Conservation (phyloP, 2,329 filamentous ascomycete genomes). For the Phoma sp. region DNA sequence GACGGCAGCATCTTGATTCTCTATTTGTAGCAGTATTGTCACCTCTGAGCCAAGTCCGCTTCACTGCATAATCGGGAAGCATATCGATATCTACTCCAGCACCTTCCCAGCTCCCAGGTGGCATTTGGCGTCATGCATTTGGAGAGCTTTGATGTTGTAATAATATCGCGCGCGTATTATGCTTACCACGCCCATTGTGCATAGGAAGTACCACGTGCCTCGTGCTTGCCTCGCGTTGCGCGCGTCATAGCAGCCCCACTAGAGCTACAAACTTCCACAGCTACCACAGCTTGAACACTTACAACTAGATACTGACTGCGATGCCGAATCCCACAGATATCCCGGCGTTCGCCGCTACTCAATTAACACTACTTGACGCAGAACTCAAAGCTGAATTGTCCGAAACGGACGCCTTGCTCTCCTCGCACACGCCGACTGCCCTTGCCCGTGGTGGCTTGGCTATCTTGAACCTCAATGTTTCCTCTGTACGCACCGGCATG, state of each 20-base stretch:
- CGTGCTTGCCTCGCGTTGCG: background rate
- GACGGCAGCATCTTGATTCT: background rate
- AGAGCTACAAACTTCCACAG: slow-evolving; percentile 8
- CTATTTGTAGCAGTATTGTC: background rate
- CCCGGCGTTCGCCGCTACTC: slow-evolving; percentile 70
- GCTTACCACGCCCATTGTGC: too few relatives aligned
- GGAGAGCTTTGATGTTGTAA: too few relatives aligned
- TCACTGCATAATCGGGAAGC: background rate
- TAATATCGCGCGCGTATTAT: too few relatives aligned
- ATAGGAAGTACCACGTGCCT: background rate
- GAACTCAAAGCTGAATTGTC: slow-evolving; percentile 76
- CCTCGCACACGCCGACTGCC: slow-evolving; percentile 69
- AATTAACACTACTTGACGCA: slow-evolving; percentile 71
- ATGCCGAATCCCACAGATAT: slow-evolving; percentile 58
- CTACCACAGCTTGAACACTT: background rate
- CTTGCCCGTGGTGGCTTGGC: slow-evolving; percentile 81
- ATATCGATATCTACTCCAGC: background rate
- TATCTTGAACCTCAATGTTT: slow-evolving; percentile 74
- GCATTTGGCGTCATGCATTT: too few relatives aligned
- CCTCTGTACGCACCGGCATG: slow-evolving; percentile 82
- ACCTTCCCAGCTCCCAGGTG: too few relatives aligned
- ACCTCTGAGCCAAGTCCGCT: background rate
- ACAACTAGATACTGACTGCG: background rate
- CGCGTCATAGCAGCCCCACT: slow-evolving; percentile 17
- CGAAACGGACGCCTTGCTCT: slow-evolving; percentile 71